Evolutionary conservation across 805 yeast species (phyloP).

Genomic region (Monosporozyma yasuniensis): DNA sequence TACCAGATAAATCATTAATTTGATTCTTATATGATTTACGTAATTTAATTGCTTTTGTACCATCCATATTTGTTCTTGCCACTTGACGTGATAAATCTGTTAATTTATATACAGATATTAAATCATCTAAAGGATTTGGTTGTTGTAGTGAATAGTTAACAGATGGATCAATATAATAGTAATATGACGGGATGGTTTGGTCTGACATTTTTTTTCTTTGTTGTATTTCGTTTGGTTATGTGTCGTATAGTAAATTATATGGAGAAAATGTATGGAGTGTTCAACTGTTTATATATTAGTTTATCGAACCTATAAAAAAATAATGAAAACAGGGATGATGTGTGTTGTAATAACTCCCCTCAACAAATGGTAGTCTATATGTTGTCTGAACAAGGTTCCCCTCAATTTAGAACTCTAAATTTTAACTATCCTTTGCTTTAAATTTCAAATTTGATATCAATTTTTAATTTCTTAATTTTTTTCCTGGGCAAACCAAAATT

Average conservation of each 20-base stretch:
- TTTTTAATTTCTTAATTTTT: not conserved
- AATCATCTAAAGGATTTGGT: slow-evolving; percentile 68
- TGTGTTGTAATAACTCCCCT: not conserved
- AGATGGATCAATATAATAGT: slow-evolving; percentile 35
- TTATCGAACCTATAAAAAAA: too few species aligned
- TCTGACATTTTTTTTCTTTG: slow-evolving; percentile 8
- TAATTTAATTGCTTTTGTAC: slow-evolving; percentile 83
- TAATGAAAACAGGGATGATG: too few species aligned
- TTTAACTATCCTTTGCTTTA: not conserved
- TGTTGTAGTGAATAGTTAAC: slow-evolving; percentile 32
- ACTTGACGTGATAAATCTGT: slow-evolving; percentile 64
- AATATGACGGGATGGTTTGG: slow-evolving; percentile 25
- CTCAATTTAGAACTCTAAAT: not conserved
- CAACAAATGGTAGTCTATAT: not conserved
- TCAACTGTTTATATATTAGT: too few species aligned
- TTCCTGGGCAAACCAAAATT: not conserved
- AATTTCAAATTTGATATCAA: not conserved
- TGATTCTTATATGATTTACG: slow-evolving; percentile 94
- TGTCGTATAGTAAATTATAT: not conserved
- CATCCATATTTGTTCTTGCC: slow-evolving; percentile 80
- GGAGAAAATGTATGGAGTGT: not conserved
- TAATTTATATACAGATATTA: slow-evolving; percentile 60
- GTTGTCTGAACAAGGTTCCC: not conserved
- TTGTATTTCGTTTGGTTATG: not conserved
- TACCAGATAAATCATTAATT: slow-evolving; percentile 76